Evolutionary conservation across 1,284 basidiomycete species (phyloP).

Genomic region (Irpex lacteus): DNA sequence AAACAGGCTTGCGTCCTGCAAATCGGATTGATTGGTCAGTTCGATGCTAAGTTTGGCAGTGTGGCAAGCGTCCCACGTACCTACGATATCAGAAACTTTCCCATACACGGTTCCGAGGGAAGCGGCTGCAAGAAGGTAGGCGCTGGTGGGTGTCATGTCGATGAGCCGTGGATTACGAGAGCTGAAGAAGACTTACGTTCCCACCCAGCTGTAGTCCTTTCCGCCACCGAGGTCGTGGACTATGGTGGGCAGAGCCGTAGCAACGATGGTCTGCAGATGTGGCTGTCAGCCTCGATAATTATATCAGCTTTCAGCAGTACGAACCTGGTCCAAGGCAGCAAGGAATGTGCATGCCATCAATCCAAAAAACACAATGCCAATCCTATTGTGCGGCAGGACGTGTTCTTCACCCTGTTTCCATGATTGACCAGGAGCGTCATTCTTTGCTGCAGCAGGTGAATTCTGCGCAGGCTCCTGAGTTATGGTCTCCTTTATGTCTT

Average conservation of each 20-base stretch:
- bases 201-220: slow-evolving; percentile 72
- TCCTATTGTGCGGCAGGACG: slow-evolving; percentile 38
- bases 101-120: slow-evolving; percentile 72
- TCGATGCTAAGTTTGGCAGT: not conserved
- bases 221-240: slow-evolving; percentile 68
- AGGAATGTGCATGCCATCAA: slow-evolving; percentile 43
- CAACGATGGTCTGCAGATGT: slow-evolving; percentile 61
- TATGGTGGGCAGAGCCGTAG: slow-evolving; percentile 81
- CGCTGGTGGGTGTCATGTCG: slow-evolving; percentile 35
- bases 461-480: not conserved
- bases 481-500: not conserved
- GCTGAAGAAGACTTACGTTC: slow-evolving; percentile 45
- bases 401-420: slow-evolving; percentile 39
- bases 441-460: slow-evolving; percentile 3
- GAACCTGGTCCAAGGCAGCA: slow-evolving; percentile 39
- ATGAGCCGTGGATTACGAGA: not conserved
- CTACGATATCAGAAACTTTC: slow-evolving; percentile 67
- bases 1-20: slow-evolving; percentile 68
- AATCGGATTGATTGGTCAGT: not conserved
- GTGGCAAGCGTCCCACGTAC: slow-evolving; percentile 21
- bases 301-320: not conserved
- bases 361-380: slow-evolving; percentile 39
- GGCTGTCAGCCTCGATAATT: not conserved
- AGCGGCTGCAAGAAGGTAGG: slow-evolving; percentile 73
- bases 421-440: slow-evolving; percentile 24